Evolutionary conservation across 805 yeast genomes (phyloP), one percentile per base, ranked within the genome.

Genomic region (Yamadazyma ubonensis): DNA sequence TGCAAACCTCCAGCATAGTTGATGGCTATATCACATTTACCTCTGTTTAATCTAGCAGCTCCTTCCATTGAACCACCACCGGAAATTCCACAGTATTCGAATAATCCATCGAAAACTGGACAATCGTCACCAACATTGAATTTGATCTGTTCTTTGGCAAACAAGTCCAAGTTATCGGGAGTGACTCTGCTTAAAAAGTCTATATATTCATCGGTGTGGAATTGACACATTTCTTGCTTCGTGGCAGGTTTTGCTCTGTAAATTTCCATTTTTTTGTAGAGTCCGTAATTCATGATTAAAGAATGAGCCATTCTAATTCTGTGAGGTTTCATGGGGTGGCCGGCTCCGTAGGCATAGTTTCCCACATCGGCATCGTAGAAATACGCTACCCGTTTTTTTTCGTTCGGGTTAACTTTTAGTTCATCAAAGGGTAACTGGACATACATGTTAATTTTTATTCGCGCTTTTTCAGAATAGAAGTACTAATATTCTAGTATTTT

Each of bases 261-360:
- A 35, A 93, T 87, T 60, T 93, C 98, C 96, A 93, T 91, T 65
- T 91, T 86, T 63, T 90, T 88, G 70, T 93, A 90, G 38, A 93
- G 75, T 1, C 97, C 98, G 62, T 93, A 93, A 66, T 91, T 90
- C 96, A 93, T 91, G 50, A 93, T 86, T 55, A 93, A 73, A 29
- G 96, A 87, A 63, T 93, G 98, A 6, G 98, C 95, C 96, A 93
- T 90, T 79, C 98, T 84, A 68, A 93, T 89, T 58, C 99, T 81
- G 63, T 91, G 97, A 17, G 99, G 99, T 61, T 93, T 93, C 99
- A 93, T 93, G 29, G 97, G 97, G 63, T 93, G 99, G 20, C 96
- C 96, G 4, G 96, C 93, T 42, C 98, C 98, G 59, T 93, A 93
- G 32, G 97, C 96, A 65, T 91, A 91, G 67, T 93, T 93, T 25